Base-by-base conservation (phyloP, 805 yeast genomes). In the Candida piceae region DNA sequence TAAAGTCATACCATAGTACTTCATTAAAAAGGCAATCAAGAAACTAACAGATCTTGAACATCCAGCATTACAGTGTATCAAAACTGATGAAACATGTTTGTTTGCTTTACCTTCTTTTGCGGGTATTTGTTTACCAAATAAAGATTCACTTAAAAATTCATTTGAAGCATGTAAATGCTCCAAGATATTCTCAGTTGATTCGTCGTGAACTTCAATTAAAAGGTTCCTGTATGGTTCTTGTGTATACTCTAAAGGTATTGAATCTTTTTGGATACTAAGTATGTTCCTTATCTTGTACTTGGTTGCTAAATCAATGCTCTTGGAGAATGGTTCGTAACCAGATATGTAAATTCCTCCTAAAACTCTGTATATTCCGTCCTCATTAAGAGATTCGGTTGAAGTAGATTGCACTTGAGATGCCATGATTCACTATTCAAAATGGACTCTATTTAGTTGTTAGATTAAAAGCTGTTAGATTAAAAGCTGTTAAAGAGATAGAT, bases 341-440 rank as follows among this genome's bases (percentile, higher is more conserved):
- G 96, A 88, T 12, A 90, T 59, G 60, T 78, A 84, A 2, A 90
- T 70, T 7, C 80, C 80, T 18, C 94, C 95, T n/a, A 85, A 59
- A n/a, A 88, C 71, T 50, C 94, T 67, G 38, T 74, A 68, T 41
- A 72, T 56, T 1, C 35, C 26, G 42, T 22, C 32, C 21, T 32
- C 31, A 33, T 25, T 24, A 5, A 12, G 9, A 5, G 13, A 9
- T 9, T 9, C 13, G 26, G 13, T 24, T 24, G 7, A 9, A 24
- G 26, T 12, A n/a, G n/a, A n/a, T n/a, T n/a, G n/a, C n/a, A n/a
- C n/a, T n/a, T n/a, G n/a, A n/a, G n/a, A n/a, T n/a, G n/a, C n/a
- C n/a, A n/a, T n/a, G n/a, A n/a, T n/a, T n/a, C n/a, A n/a, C n/a
- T n/a, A n/a, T n/a, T n/a, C n/a, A n/a, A n/a, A n/a, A n/a, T n/a